These are phyloP conservation scores for Hygrocybe coccinea DNA, from an alignment of 768 basidiomycete species.

Conservation along the genomic window DNA sequence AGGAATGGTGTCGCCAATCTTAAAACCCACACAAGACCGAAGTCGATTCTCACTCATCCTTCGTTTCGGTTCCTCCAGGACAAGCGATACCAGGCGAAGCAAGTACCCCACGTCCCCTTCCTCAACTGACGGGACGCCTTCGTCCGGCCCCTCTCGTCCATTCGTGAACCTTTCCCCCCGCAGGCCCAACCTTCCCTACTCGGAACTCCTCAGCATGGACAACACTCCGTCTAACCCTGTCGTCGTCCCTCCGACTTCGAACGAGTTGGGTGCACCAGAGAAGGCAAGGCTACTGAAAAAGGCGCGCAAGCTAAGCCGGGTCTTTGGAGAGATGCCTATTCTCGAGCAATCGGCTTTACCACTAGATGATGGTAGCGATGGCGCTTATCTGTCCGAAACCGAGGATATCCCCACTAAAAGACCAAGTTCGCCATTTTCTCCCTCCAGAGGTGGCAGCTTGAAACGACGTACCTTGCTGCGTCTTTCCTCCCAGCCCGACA, in stretches of 20 bases:
- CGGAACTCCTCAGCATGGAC: not conserved
- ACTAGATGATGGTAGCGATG: not conserved
- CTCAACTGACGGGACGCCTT: not conserved
- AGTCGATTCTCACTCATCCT: not conserved
- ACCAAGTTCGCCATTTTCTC: not conserved
- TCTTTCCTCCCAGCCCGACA: not conserved
- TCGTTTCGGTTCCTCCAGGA: not conserved
- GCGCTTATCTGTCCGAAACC: not conserved
- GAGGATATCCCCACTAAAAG: not conserved
- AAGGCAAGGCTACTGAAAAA: slow-evolving; percentile 39
- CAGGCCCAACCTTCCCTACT: not conserved
- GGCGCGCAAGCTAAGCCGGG: slow-evolving; percentile 40
- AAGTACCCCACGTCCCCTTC: not conserved
- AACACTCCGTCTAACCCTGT: not conserved
- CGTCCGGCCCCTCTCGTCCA: not conserved
- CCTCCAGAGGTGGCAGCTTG: not conserved
- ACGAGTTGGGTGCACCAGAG: slow-evolving; percentile 31
- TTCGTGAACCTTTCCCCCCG: not conserved
- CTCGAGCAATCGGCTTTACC: slow-evolving; percentile 1
- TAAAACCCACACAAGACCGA: not conserved
- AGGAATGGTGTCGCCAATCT: not conserved
- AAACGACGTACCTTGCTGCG: not conserved
- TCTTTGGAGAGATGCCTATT: slow-evolving; percentile 36
- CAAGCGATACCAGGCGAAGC: not conserved
- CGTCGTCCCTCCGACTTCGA: slow-evolving; percentile 22